phyloP scores from a whole-genome alignment of 2,329 filamentous ascomycete species.

The Penicillium sp. region DNA sequence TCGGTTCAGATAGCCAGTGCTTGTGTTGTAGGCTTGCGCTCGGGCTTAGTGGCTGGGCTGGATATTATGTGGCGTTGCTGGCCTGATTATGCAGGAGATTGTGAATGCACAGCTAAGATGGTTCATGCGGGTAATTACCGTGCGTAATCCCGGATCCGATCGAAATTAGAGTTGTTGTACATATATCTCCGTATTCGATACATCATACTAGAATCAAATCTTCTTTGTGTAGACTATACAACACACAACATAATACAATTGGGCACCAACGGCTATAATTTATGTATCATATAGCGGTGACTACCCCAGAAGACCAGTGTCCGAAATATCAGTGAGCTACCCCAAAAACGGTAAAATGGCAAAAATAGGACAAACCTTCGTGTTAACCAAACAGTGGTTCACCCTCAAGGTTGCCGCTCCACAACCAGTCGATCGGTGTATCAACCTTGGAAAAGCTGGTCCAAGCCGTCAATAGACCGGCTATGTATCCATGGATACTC shows the following conservation, averaged over 20 bases:
- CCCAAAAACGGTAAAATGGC: neutral
- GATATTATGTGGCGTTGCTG: neutral
- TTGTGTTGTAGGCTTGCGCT: neutral
- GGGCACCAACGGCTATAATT: neutral
- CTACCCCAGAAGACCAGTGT: neutral
- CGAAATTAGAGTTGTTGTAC: neutral
- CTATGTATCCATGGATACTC: too few species aligned
- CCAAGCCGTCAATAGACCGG: neutral
- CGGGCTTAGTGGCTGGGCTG: neutral
- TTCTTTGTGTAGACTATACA: neutral
- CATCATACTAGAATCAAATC: neutral
- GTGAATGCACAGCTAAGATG: neutral
- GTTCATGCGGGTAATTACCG: neutral
- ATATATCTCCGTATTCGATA: neutral
- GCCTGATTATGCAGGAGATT: neutral
- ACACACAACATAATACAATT: neutral
- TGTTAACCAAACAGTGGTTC: neutral
- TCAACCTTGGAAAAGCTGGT: neutral
- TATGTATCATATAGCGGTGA: neutral
- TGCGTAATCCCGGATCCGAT: neutral
- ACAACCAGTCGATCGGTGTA: neutral
- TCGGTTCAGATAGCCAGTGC: neutral
- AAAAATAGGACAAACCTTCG: neutral
- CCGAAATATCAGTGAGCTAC: neutral
- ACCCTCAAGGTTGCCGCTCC: neutral